A percentile compares a stretch with the other conserved stretches of the same genome.
These are phyloP conservation scores for Starmerella ratchasimensis DNA, from an alignment of 805 yeast species.

Conservation along the genomic window DNA sequence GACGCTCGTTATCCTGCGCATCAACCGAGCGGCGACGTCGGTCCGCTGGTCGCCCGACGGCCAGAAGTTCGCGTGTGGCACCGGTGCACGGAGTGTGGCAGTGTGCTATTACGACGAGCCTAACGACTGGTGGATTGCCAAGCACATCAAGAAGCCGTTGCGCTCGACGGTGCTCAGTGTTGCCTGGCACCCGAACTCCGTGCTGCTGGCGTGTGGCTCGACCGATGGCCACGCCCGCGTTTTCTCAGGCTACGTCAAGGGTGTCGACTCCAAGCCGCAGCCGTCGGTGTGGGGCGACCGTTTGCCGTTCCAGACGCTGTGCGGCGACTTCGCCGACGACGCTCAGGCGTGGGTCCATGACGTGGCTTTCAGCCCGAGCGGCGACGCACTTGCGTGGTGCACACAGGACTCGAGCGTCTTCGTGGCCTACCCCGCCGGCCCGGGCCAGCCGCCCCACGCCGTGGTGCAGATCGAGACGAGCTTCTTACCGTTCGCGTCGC, in stretches of 20 bases:
- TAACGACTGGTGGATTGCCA: slow-evolving; percentile 99
- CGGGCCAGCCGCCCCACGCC: slow-evolving; percentile 49
- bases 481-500: slow-evolving; percentile 65
- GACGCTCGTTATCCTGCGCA: slow-evolving; percentile 79
- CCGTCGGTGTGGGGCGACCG: slow-evolving; percentile 87
- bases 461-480: slow-evolving; percentile 47
- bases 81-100: slow-evolving; percentile 87
- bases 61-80: slow-evolving; percentile 91
- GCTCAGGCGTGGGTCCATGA: slow-evolving; percentile 86
- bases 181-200: slow-evolving; percentile 89
- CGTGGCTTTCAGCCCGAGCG: slow-evolving; percentile 69
- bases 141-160: slow-evolving; percentile 91
- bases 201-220: slow-evolving; percentile 77
- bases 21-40: slow-evolving; percentile 87
- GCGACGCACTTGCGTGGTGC: slow-evolving; percentile 64
- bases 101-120: slow-evolving; percentile 92
- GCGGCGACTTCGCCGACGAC: slow-evolving; percentile 63
- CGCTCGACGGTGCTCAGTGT: slow-evolving; percentile 71
- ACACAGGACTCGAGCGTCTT: slow-evolving; percentile 79
- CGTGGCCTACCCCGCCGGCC: slow-evolving; percentile 62
- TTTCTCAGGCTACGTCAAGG: slow-evolving; percentile 77
- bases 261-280: slow-evolving; percentile 69
- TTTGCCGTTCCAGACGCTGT: slow-evolving; percentile 82
- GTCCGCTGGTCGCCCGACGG: slow-evolving; percentile 94
- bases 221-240: slow-evolving; percentile 89